These are phyloP conservation scores for Solanum raphanifolium DNA, from an alignment of 257 asterid genomes.

Conservation along the genomic window DNA sequence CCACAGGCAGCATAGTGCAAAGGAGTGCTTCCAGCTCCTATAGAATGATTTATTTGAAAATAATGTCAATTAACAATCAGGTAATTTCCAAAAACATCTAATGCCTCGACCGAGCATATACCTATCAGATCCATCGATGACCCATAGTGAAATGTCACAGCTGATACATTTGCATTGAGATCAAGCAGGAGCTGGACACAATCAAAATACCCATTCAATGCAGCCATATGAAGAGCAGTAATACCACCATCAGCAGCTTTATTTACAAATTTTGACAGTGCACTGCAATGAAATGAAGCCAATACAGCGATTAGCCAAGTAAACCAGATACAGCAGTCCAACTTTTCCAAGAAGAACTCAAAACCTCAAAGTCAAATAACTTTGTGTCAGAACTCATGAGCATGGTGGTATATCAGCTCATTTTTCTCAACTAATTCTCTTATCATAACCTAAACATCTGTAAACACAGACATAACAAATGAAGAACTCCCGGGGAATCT, in stretches of 20 bases:
- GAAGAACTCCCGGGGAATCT: background rate
- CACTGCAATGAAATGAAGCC: constrained; percentile 36
- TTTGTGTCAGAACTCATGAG: background rate
- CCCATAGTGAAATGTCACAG: constrained; percentile 88
- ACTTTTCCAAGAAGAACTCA: background rate
- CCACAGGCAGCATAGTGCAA: constrained; percentile 99
- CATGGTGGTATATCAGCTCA: background rate
- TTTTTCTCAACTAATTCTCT: background rate
- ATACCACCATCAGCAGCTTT: constrained; percentile 98
- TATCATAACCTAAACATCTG: background rate
- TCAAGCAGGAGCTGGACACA: constrained; percentile 94
- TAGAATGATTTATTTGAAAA: background rate
- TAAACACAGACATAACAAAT: background rate
- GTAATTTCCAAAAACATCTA: background rate
- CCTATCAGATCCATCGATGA: constrained; percentile 96
- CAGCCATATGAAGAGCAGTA: constrained; percentile 99
- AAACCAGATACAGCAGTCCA: background rate
- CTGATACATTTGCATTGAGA: constrained; percentile 70
- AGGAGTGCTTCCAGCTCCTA: constrained; percentile 98
- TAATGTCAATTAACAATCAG: background rate
- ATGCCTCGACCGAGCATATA: constrained; percentile 11
- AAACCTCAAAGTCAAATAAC: background rate
- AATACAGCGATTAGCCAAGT: background rate
- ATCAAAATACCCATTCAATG: constrained; percentile 91
- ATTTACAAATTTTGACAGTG: constrained; percentile 70